Conservation (phyloP, 371 early-diverging fungal species). For the Apophysomyces ossiformis region DNA sequence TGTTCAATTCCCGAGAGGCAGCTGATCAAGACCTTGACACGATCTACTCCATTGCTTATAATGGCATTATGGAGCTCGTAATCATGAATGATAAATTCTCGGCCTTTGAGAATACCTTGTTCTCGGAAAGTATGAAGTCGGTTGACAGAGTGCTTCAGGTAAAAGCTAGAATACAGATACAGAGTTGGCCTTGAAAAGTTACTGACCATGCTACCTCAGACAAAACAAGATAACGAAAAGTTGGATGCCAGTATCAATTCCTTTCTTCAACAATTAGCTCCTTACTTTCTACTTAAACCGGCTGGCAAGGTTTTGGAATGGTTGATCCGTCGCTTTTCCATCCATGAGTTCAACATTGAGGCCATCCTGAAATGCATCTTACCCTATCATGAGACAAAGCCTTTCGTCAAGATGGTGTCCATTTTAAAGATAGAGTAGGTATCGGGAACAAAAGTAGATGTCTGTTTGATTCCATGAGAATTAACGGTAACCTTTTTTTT, state of each 20-base stretch:
- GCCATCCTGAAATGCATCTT: slow-evolving; percentile 76
- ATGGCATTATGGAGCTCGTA: slow-evolving; percentile 80
- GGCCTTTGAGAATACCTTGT: slow-evolving; percentile 77
- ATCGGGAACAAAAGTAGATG: not conserved
- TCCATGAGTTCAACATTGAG: slow-evolving; percentile 87
- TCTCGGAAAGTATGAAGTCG: slow-evolving; percentile 80
- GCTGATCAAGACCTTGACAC: slow-evolving; percentile 90
- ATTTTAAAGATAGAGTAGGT: slow-evolving; percentile 70
- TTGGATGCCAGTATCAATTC: slow-evolving; percentile 76
- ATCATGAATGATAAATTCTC: slow-evolving; percentile 70
- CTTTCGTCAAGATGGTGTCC: slow-evolving; percentile 81
- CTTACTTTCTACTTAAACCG: slow-evolving; percentile 80
- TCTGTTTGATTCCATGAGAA: too few relatives aligned
- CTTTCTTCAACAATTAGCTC: slow-evolving; percentile 80
- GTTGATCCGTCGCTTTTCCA: slow-evolving; percentile 89
- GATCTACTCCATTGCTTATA: slow-evolving; percentile 81
- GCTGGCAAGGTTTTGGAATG: slow-evolving; percentile 92
- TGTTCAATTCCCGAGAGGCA: slow-evolving; percentile 84
- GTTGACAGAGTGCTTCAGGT: slow-evolving; percentile 79
- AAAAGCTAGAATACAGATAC: not conserved
- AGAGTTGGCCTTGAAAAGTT: too few relatives aligned
- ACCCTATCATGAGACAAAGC: slow-evolving; percentile 93
- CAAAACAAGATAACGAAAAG: slow-evolving; percentile 80
- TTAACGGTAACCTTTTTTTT: not conserved
- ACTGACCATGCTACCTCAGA: slow-evolving; percentile 41